A percentile compares a stretch with the other conserved stretches of the same genome.
Conservation (phyloP, 2,329 filamentous ascomycete genomes). For the Calcarisporium arbuscula region DNA sequence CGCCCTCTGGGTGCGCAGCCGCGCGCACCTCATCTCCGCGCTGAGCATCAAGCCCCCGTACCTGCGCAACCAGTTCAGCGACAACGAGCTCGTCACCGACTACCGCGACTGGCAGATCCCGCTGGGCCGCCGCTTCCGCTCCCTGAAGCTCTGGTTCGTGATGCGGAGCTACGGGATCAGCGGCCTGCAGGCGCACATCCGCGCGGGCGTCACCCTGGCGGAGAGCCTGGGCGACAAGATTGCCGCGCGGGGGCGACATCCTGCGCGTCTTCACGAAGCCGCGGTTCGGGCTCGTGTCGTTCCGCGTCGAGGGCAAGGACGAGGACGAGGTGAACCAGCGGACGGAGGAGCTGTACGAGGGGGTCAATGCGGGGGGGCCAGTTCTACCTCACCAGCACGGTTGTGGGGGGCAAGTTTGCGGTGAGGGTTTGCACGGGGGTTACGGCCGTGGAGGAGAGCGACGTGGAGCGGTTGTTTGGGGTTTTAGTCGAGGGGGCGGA, state of each 20-base stretch:
- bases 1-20: slow-evolving; percentile 70
- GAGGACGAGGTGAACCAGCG: slow-evolving; percentile 55
- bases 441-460: slow-evolving; percentile 65
- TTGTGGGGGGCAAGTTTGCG: slow-evolving; percentile 66
- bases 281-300: slow-evolving; percentile 71
- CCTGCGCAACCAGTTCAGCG: slow-evolving; percentile 72
- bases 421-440: slow-evolving; percentile 73
- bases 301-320: slow-evolving; percentile 47
- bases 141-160: slow-evolving; percentile 94
- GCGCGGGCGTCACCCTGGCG: slow-evolving; percentile 61
- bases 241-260: slow-evolving; percentile 53
- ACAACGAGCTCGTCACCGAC: slow-evolving; percentile 80
- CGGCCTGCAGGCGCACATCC: slow-evolving; percentile 69
- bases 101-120: slow-evolving; percentile 98
- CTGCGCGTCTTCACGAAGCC: slow-evolving; percentile 72
- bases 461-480: slow-evolving; percentile 67
- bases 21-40: slow-evolving; percentile 70
- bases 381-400: slow-evolving; percentile 75
- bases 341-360: slow-evolving; percentile 70
- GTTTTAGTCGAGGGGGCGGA: slow-evolving; percentile 61
- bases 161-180: slow-evolving; percentile 73
- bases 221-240: slow-evolving; percentile 62
- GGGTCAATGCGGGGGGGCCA: slow-evolving; percentile 66
- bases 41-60: slow-evolving; percentile 76
- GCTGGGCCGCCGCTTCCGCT: slow-evolving; percentile 79